Evolutionary conservation across 129 eudicot species (phyloP).

Genomic region (Oenanthe sinensis): DNA sequence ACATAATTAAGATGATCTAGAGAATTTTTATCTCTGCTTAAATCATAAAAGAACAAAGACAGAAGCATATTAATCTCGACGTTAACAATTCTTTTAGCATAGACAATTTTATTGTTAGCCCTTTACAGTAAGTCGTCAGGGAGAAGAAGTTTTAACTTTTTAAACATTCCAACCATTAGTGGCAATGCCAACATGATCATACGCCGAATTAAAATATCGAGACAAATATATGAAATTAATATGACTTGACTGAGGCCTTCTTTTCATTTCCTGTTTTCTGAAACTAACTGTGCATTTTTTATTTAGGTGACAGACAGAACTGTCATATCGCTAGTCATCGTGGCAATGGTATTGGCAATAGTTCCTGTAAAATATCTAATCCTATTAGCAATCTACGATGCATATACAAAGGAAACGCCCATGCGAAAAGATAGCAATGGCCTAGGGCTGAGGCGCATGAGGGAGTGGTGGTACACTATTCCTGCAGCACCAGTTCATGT

Average conservation of each 20-base stretch:
- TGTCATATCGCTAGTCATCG: slow-evolving; percentile 19
- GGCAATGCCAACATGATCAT: background rate
- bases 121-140: background rate
- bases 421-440: slow-evolving; percentile 31
- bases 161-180: background rate
- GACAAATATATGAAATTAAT: background rate
- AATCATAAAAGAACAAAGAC: background rate
- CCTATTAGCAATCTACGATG: slow-evolving; percentile 25
- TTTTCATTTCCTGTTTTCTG: background rate
- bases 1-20: background rate
- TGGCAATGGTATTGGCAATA: slow-evolving; percentile 20
- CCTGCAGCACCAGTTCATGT: slow-evolving; percentile 66
- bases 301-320: slow-evolving; percentile 44
- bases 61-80: background rate
- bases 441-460: slow-evolving; percentile 34
- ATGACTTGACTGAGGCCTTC: background rate
- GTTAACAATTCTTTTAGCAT: background rate
- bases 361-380: slow-evolving; percentile 28
- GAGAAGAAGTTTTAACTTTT: background rate
- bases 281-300: background rate
- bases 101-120: background rate
- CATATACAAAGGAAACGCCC: slow-evolving; percentile 43
- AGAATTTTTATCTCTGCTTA: background rate
- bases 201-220: background rate
- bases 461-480: slow-evolving; percentile 59